Evolutionary conservation across 116 monocot species (phyloP).

Genomic region (Cymodocea nodosa): DNA sequence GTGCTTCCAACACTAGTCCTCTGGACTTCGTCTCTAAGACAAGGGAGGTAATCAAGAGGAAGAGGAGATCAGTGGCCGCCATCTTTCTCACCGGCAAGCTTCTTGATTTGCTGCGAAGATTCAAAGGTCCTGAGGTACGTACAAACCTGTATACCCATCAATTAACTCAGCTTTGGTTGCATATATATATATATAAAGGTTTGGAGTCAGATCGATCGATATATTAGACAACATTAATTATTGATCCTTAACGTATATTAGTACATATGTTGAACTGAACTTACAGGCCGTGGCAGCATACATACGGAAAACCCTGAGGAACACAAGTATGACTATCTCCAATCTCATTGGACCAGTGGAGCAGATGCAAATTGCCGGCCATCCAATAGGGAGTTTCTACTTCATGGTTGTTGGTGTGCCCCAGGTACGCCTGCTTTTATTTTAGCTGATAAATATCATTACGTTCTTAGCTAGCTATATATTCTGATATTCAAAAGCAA

Average conservation of each 20-base stretch:
- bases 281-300: conserved; percentile 34
- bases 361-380: conserved; percentile 32
- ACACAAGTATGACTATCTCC: conserved; percentile 51
- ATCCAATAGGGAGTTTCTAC: conserved; percentile 28
- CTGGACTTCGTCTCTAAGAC: conserved; percentile 27
- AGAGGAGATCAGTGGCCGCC: conserved; percentile 43
- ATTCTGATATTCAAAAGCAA: too few species aligned
- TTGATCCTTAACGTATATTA: not conserved
- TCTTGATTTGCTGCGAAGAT: conserved; percentile 33
- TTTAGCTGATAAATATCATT: too few species aligned
- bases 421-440: too few species aligned
- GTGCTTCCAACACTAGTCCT: conserved; percentile 24
- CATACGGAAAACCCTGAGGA: conserved; percentile 32
- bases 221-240: not conserved
- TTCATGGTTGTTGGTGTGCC: conserved; percentile 58
- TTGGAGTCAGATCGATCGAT: not conserved
- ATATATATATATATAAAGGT: not conserved
- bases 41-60: conserved; percentile 30
- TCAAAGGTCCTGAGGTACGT: conserved; percentile 53
- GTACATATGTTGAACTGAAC: too few species aligned
- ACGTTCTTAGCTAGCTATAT: too few species aligned
- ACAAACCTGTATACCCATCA: not conserved
- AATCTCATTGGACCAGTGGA: conserved; percentile 49
- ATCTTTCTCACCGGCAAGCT: conserved; percentile 40
- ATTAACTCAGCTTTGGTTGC: not conserved